A percentile compares a stretch with the other conserved stretches of the same genome.
Conservation (phyloP, 75 land plant species). For the Pseudotsuga menziesii region DNA sequence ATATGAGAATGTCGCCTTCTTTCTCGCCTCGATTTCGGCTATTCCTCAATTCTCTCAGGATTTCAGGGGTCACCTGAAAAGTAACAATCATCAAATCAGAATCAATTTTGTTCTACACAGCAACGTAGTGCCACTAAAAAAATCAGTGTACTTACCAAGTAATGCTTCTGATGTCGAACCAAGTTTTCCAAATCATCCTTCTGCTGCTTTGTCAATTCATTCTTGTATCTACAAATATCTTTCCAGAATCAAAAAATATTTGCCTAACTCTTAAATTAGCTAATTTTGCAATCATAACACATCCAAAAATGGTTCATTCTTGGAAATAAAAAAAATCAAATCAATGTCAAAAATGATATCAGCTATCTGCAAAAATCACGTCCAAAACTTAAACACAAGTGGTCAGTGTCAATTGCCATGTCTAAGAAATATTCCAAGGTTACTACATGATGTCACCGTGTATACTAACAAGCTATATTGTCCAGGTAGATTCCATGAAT, state of each 20-base stretch:
- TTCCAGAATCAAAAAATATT: not conserved
- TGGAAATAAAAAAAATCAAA: too few relatives aligned
- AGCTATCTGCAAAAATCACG: too few relatives aligned
- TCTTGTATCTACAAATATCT: slow-evolving; percentile 56
- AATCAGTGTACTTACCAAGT: slow-evolving; percentile 43
- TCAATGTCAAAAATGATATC: too few relatives aligned
- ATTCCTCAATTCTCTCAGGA: slow-evolving; percentile 69
- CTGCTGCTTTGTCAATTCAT: too few relatives aligned
- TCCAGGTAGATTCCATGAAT: too few relatives aligned
- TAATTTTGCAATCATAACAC: not conserved
- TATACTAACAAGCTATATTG: too few relatives aligned
- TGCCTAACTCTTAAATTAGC: not conserved
- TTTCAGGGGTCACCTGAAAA: slow-evolving; percentile 91
- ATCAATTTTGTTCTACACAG: not conserved
- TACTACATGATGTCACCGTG: too few relatives aligned
- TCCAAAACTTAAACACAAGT: too few relatives aligned
- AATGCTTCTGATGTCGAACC: slow-evolving; percentile 76
- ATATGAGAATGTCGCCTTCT: slow-evolving; percentile 40
- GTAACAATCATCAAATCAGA: not conserved
- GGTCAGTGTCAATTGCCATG: too few relatives aligned
- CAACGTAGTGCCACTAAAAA: not conserved
- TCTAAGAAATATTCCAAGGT: too few relatives aligned
- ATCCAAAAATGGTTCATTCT: too few relatives aligned
- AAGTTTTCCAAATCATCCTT: too few relatives aligned
- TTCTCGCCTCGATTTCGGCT: slow-evolving; percentile 87